Evolutionary conservation across 1,284 basidiomycete species (phyloP).

Genomic region (Pseudozyma thailandica): DNA sequence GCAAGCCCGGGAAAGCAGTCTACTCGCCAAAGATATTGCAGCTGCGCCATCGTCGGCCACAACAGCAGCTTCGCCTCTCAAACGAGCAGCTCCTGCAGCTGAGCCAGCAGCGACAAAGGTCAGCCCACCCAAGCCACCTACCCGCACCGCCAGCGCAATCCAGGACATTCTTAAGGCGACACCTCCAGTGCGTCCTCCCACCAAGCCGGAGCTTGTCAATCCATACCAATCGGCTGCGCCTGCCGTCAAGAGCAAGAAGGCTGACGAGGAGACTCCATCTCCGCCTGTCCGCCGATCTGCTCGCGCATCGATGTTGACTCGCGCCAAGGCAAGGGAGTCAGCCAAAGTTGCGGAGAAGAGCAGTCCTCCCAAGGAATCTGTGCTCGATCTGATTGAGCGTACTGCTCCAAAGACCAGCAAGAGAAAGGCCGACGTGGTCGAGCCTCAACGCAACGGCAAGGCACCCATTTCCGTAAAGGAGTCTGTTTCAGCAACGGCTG

Average conservation of each 20-base stretch:
- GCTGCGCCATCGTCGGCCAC: constrained; percentile 4
- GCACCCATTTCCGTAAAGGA: constrained; percentile 1
- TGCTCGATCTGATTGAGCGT: constrained; percentile 58
- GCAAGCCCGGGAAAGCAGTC: constrained; percentile 34
- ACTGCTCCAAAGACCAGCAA: constrained; percentile 48
- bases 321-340: constrained; percentile 53
- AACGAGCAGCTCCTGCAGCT: constrained; percentile 33
- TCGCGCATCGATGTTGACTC: constrained; percentile 42
- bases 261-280: background rate
- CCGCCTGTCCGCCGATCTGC: constrained; percentile 32
- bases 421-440: constrained; percentile 15
- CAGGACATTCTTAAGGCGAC: constrained; percentile 54
- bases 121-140: constrained; percentile 28
- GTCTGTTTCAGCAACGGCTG: constrained; percentile 1
- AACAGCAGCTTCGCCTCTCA: constrained; percentile 14
- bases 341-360: constrained; percentile 30
- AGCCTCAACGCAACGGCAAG: constrained; percentile 7
- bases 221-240: constrained; percentile 56
- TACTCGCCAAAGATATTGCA: constrained; percentile 33
- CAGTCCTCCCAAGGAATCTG: constrained; percentile 49
- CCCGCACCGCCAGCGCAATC: constrained; percentile 53
- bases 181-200: constrained; percentile 39
- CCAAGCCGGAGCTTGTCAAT: constrained; percentile 59
- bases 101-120: constrained; percentile 15
- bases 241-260: constrained; percentile 27